Base-by-base conservation (phyloP, 179 eudicot species). In the Spergularia azorica region DNA sequence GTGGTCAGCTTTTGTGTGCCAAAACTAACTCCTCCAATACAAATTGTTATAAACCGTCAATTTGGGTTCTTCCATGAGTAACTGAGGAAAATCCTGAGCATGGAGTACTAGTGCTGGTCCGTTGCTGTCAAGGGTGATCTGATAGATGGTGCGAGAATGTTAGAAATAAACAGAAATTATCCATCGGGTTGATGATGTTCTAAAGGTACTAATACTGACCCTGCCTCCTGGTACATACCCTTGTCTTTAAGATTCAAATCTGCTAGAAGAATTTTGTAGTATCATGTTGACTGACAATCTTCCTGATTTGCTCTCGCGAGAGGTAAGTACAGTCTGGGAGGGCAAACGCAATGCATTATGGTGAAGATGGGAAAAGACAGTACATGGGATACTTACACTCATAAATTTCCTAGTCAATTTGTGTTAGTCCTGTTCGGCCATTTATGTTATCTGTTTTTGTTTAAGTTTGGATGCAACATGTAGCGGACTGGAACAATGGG, bases 281-380 rank as follows among this genome's bases (percentile, higher is more conserved):
- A 61, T 84, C 7, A 63, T 81, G 50, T 78, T 79, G 20, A 52
- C 75, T 64, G 68, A 63, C 14, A 76, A 56, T 67, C 84, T 84
- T 12, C 78, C 86, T 0, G 50, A 79, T 36, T 76, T 80, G 64
- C 87, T 87, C 41, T 83, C 81, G 68, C 83, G 82, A 9, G 89
- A 87, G 87, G 89, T 82, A 80, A 67, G 39, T 16, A 69, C 57
- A n/a, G 60, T 70, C 55, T 76, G 10, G 21, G 38, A 12, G 36
- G 10, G 41, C 59, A 38, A 4, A 26, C 71, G 54, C 36, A 67
- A 12, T 74, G n/a, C n/a, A n/a, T n/a, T n/a, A n/a, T n/a, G n/a
- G n/a, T n/a, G n/a, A n/a, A 73, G 84, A 83, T 73, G 88, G 88
- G 15, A 86, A 52, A 77, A 84, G 88, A 9, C 84, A 86, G 81